Evolutionary conservation across 2,329 filamentous ascomycete species (phyloP).

Genomic region (Ceratocystis huliohia): DNA sequence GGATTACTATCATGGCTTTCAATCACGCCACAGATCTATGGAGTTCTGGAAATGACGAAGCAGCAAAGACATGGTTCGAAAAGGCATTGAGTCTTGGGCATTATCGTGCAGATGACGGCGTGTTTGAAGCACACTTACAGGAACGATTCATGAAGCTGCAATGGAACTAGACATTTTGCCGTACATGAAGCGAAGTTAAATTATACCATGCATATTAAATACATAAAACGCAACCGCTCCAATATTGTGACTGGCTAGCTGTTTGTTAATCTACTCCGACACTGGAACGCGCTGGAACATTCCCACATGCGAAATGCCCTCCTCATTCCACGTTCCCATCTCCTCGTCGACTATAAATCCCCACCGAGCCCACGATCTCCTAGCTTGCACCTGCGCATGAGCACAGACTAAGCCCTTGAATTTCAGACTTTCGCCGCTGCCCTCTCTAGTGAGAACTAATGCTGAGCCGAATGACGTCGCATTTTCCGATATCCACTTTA

Average conservation of each 20-base stretch:
- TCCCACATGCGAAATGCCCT: constrained; percentile 71
- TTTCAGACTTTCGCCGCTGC: constrained; percentile 29
- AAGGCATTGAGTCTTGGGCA: constrained; percentile 50
- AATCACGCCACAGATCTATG: constrained; percentile 61
- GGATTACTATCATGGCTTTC: constrained; percentile 57
- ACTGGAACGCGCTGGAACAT: constrained; percentile 53
- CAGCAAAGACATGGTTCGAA: constrained; percentile 48
- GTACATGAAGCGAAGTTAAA: background rate
- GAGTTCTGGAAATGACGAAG: constrained; percentile 39
- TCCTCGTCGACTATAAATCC: constrained; percentile 62
- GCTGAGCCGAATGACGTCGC: constrained; percentile 35
- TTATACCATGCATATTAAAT: background rate
- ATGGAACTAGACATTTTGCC: constrained; percentile 14
- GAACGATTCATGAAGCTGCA: constrained; percentile 34
- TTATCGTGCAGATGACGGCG: constrained; percentile 42
- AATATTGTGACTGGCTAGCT: no score
- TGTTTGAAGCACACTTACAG: constrained; percentile 34
- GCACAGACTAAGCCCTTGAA: constrained; percentile 61
- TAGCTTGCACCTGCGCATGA: constrained; percentile 61
- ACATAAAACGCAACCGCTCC: background rate
- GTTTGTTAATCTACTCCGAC: background rate
- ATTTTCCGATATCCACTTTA: constrained; percentile 55
- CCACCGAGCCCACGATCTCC: constrained; percentile 52
- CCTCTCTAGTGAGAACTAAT: constrained; percentile 33
- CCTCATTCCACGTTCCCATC: constrained; percentile 70